Conservation (phyloP, 345 rosid species). For the Conringia planisiliqua region DNA sequence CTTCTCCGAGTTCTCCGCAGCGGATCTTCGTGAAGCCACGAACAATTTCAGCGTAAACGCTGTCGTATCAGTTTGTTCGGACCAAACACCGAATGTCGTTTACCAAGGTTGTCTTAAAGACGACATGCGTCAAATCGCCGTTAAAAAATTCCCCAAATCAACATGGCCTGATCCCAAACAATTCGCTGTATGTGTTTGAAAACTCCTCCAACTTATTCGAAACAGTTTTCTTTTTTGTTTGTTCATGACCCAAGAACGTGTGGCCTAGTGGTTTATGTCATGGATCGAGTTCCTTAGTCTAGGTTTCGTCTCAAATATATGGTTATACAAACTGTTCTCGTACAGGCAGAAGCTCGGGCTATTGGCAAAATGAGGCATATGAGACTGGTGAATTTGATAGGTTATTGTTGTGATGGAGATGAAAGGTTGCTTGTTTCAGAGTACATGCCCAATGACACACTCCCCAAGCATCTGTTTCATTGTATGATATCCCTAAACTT, state of each 20-base stretch:
- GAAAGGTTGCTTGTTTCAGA: constrained; percentile 92
- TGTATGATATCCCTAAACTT: constrained; percentile 39
- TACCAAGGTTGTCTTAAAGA: constrained; percentile 63
- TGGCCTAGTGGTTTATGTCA: neutral
- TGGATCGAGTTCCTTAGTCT: neutral
- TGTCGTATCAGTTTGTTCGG: constrained; percentile 74
- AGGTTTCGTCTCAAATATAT: neutral
- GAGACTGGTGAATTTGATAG: constrained; percentile 80
- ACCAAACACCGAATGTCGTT: constrained; percentile 75
- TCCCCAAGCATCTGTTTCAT: constrained; percentile 81
- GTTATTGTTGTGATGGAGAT: constrained; percentile 93
- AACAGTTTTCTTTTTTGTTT: neutral
- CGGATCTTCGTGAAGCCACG: constrained; percentile 80
- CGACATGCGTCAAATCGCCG: constrained; percentile 62
- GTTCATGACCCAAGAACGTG: neutral
- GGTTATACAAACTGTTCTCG: neutral
- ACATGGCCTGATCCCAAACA: constrained; percentile 97
- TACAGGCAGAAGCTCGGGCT: constrained; percentile 76
- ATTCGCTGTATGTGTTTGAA: constrained; percentile 48
- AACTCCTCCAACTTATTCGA: neutral
- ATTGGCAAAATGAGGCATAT: constrained; percentile 74
- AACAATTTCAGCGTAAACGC: constrained; percentile 69
- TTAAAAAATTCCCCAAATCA: constrained; percentile 65
- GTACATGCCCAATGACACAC: constrained; percentile 83
- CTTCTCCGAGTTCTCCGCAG: constrained; percentile 65